Base-by-base conservation (phyloP, 306 rosid species). In the Astragalus membranaceus region DNA sequence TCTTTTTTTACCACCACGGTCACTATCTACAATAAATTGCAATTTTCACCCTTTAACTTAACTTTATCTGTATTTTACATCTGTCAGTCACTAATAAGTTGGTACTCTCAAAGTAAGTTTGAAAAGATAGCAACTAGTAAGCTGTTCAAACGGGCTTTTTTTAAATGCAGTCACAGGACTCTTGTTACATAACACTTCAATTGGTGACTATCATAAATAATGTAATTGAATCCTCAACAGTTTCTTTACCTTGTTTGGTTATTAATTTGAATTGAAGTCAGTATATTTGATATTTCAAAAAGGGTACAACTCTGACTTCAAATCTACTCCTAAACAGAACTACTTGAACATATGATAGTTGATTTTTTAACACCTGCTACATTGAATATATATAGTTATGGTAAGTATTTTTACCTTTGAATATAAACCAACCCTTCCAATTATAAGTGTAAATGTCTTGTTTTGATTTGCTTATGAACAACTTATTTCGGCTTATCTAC, bases 141-240 rank as follows among this genome's bases (percentile, higher is more conserved):
- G 37, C 57, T 2, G 70, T 59, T 81, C 70, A 73, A 73, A 77
- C 7, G 43, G 13, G 33, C 37, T 42, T 69, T 77, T 56, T 44
- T 76, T 85, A 79, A 92, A 85, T 80, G 84, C 79, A 84, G 82
- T 86, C 98, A 92, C 95, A 70, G 63, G 87, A 78, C 15, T 80
- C 90, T 47, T 92, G 96, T 80, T 70, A 61, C 57, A 74, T 49
- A 76, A 30, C 37, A 41, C 44, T 56, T 15, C 54, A 32, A 16
- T 44, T 66, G 82, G 57, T 17, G 82, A 54, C 71, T 39, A 11
- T 80, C 85, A 81, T 92, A 78, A 89, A 88, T 88, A 89, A 88
- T 88, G 90, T 66, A 64, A 77, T 72, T 73, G 60, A 77, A 80
- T 35, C 74, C 79, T 58, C 85, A 73, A 84, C 90, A 14, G 42